Percentiles rank a stretch among this genome's conserved stretches.
Evolutionary conservation across 345 rosid species (phyloP).

Genomic region (Citropsis articulata): DNA sequence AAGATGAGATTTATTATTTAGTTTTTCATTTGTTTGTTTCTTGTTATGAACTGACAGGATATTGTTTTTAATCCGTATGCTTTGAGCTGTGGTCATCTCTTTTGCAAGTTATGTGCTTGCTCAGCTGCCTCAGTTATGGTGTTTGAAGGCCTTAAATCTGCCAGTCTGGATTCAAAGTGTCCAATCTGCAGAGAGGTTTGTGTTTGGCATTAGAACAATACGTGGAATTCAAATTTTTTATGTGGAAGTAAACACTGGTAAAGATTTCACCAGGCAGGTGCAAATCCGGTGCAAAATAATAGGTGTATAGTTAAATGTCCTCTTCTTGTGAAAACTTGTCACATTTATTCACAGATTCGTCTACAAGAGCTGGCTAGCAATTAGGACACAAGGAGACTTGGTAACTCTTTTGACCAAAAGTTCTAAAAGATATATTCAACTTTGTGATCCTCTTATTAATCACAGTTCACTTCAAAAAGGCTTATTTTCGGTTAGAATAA

Average conservation of each 20-base stretch:
- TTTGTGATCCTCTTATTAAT: background rate
- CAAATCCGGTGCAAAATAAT: background rate
- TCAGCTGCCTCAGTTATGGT: constrained; percentile 79
- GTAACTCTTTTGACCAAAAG: background rate
- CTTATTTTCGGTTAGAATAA: background rate
- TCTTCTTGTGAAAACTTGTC: background rate
- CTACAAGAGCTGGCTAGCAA: no score
- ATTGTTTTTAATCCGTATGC: constrained; percentile 83
- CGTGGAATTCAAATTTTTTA: background rate
- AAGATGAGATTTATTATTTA: background rate
- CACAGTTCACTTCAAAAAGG: background rate
- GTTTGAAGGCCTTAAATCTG: constrained; percentile 68
- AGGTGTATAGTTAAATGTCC: background rate
- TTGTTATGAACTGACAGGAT: constrained; percentile 45
- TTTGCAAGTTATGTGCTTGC: constrained; percentile 89
- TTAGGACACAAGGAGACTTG: background rate
- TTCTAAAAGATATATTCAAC: background rate
- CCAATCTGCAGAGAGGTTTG: constrained; percentile 94
- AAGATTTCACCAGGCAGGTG: background rate
- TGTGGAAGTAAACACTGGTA: background rate
- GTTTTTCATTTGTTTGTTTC: background rate
- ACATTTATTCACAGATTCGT: no score
- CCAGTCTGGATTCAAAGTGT: constrained; percentile 61
- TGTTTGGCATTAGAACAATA: background rate
- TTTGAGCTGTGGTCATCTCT: constrained; percentile 85